phyloP scores from a whole-genome alignment of 768 basidiomycete species.

The Amanita rubescens region DNA sequence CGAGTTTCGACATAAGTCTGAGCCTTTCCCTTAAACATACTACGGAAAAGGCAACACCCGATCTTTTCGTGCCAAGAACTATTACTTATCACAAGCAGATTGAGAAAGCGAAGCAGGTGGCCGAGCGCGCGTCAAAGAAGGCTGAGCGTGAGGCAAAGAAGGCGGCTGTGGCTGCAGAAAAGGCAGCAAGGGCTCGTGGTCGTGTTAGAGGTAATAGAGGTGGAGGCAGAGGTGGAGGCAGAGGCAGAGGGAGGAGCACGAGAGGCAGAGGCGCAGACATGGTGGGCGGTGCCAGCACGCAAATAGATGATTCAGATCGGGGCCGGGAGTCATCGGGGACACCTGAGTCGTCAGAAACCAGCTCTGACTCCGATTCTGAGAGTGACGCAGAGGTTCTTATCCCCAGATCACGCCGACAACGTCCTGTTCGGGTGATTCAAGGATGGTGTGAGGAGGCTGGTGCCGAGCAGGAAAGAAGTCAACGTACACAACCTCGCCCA shows the following conservation, averaged over 20 bases:
- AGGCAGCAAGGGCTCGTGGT: conserved; percentile 4
- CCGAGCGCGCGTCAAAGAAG: too few relatives aligned
- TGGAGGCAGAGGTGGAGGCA: too few relatives aligned
- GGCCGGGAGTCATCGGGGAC: not conserved
- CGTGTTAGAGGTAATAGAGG: not conserved
- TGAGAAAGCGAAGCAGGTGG: too few relatives aligned
- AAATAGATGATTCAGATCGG: not conserved
- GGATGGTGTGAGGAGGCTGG: not conserved
- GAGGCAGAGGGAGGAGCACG: not conserved
- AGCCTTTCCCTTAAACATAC: too few relatives aligned
- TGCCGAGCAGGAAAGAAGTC: too few relatives aligned
- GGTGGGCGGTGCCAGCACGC: not conserved
- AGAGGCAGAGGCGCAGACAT: not conserved
- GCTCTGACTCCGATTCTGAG: conserved; percentile 7
- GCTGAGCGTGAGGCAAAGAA: too few relatives aligned
- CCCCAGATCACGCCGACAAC: conserved; percentile 2
- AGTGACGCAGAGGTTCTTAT: conserved; percentile 5
- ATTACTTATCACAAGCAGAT: too few relatives aligned
- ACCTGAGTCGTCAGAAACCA: conserved; percentile 2
- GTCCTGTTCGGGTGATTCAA: conserved; percentile 6
- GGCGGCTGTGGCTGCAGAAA: not conserved
- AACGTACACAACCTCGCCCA: too few relatives aligned
- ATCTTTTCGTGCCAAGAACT: too few relatives aligned
- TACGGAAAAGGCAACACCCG: too few relatives aligned
- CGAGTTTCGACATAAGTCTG: too few relatives aligned